Base-by-base conservation (phyloP, 306 rosid species). In the Medicago lupulina region DNA sequence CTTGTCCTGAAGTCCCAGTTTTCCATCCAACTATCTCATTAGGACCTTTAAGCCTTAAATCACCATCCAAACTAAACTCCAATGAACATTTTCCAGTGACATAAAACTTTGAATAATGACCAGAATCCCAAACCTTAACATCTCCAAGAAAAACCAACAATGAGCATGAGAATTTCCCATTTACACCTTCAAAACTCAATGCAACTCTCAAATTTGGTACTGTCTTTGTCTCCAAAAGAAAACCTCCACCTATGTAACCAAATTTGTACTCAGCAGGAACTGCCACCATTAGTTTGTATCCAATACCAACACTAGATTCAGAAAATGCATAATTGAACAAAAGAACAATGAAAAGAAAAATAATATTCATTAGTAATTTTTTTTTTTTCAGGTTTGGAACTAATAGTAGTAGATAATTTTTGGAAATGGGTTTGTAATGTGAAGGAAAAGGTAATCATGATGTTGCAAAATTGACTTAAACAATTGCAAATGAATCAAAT, bases 51-150 rank as follows among this genome's bases (percentile, higher is more conserved):
- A 95, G 73, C 74, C 86, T 86, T 60, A 95, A 95, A 81, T 92
- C 97, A 21, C 99, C 99, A 64, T 88, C 93, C 14, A 17, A 28
- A 9, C 88, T 83, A 41, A 95, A 79, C 53, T 90, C 92, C 13
- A 95, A 78, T 46, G 80, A 82, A 74, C 99, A 95, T 60, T 78
- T 82, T 39, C 87, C 88, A 51, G 84, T 68, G 19, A 84, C 71
- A 41, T 78, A 90, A 80, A 95, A 95, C 76, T 71, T 80, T 1
- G 91, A 84, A 76, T 85, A 90, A 61, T 95, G 92, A 17, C 86
- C 97, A 43, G 99, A 92, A 62, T 87, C 84, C 99, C 99, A 92
- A 4, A 95, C 97, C 81, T 88, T 90, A 5, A 92, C 89, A 79
- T 89, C 93, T 7, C 99, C 99, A 12, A 95, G 90, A 75, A 95